phyloP scores from a whole-genome alignment of 805 yeast species.

The Blastobotrys chiropterorum region DNA sequence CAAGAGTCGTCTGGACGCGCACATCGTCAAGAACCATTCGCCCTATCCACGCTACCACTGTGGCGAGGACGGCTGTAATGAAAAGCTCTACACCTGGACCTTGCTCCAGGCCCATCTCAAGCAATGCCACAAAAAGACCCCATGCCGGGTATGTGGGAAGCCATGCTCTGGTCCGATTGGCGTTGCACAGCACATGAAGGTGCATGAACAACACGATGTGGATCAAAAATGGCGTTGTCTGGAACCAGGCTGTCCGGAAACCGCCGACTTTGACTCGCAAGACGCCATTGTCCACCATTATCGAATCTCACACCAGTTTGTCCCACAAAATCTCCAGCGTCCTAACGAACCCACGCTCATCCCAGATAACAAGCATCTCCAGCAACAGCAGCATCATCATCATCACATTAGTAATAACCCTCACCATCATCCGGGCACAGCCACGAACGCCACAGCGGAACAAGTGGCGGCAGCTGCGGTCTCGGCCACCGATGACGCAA shows the following conservation, averaged over 20 bases:
- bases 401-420: not conserved
- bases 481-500: not conserved
- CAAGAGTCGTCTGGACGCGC: slow-evolving; percentile 61
- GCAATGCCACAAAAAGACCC: slow-evolving; percentile 63
- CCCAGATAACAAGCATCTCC: not conserved
- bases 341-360: not conserved
- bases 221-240: slow-evolving; percentile 64
- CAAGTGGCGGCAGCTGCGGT: not conserved
- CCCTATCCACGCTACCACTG: slow-evolving; percentile 26
- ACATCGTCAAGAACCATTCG: slow-evolving; percentile 58
- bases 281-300: slow-evolving; percentile 54
- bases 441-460: not conserved
- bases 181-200: slow-evolving; percentile 62
- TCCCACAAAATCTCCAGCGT: slow-evolving; percentile 23
- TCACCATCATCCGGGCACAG: not conserved
- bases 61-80: slow-evolving; percentile 22
- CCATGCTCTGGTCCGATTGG: slow-evolving; percentile 70
- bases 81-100: slow-evolving; percentile 20
- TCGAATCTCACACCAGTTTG: slow-evolving; percentile 36
- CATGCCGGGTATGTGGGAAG: slow-evolving; percentile 60
- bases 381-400: not conserved
- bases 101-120: slow-evolving; percentile 66
- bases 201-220: slow-evolving; percentile 52
- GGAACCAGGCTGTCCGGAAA: slow-evolving; percentile 38
- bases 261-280: slow-evolving; percentile 30